A percentile compares a stretch with the other conserved stretches of the same genome.
Conservation (phyloP, 495 filamentous ascomycete genomes). For the Xylaria intraflava region DNA sequence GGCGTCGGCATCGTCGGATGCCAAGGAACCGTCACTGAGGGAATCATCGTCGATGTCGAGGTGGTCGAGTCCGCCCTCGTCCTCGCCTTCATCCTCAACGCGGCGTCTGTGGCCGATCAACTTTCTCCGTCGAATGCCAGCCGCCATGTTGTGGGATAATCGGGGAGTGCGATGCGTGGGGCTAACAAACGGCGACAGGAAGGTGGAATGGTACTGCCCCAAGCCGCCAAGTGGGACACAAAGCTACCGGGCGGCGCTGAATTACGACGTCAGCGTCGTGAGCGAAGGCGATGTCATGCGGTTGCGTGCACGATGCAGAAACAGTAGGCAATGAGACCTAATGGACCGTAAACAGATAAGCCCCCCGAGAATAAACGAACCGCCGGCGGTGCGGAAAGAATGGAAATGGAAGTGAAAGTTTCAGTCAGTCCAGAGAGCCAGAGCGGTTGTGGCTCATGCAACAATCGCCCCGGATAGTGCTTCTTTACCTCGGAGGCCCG, state of each 20-base stretch:
- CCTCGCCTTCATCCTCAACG: slow-evolving; percentile 73
- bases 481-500: slow-evolving; percentile 1
- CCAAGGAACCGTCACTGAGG: slow-evolving; percentile 69
- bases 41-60: slow-evolving; percentile 75
- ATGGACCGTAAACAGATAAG: slow-evolving; percentile 15
- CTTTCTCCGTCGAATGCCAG: slow-evolving; percentile 58
- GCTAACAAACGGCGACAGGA: slow-evolving; percentile 5
- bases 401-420: slow-evolving; percentile 14
- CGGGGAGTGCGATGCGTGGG: slow-evolving; percentile 4
- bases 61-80: slow-evolving; percentile 60
- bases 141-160: slow-evolving; percentile 44
- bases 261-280: slow-evolving; percentile 27
- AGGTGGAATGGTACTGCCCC: slow-evolving; percentile 5
- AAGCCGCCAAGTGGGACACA: slow-evolving; percentile 5
- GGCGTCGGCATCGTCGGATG: slow-evolving; percentile 67
- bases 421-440: slow-evolving; percentile 28
- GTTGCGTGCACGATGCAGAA: slow-evolving; percentile 10
- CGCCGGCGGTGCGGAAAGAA: slow-evolving; percentile 31
- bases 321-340: slow-evolving; percentile 15
- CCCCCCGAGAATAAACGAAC: slow-evolving; percentile 25
- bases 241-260: slow-evolving; percentile 18
- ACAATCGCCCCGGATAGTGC: not conserved
- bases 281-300: slow-evolving; percentile 25
- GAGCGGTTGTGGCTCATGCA: slow-evolving; percentile 18
- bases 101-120: slow-evolving; percentile 69